These are phyloP conservation scores for Punica granatum DNA, from an alignment of 345 rosid genomes.

Conservation along the genomic window DNA sequence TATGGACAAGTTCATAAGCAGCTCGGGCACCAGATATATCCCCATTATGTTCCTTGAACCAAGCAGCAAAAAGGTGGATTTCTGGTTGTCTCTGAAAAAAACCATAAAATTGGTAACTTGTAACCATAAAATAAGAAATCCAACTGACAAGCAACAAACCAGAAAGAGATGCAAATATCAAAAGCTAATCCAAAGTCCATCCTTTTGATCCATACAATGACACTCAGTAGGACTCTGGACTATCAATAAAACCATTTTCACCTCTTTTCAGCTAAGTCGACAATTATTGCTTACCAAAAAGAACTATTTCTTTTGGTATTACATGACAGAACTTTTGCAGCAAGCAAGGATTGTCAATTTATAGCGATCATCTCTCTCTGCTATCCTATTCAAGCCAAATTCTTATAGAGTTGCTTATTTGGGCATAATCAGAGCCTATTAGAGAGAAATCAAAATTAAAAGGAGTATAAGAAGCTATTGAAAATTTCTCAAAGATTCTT, in stretches of 20 bases:
- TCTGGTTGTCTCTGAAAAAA: conserved; percentile 77
- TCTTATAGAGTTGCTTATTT: background rate
- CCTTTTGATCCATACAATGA: background rate
- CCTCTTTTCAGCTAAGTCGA: background rate
- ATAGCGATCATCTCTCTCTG: background rate
- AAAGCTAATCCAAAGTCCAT: background rate
- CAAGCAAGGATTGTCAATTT: background rate
- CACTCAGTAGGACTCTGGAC: background rate
- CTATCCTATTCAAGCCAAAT: background rate
- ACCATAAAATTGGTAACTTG: background rate
- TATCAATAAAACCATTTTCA: background rate
- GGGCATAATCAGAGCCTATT: background rate
- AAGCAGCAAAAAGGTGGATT: conserved; percentile 87
- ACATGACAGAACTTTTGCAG: background rate
- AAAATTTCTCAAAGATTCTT: no score
- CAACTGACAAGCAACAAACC: background rate
- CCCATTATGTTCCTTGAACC: conserved; percentile 78
- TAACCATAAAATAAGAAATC: background rate
- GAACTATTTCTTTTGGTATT: background rate
- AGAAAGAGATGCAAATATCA: background rate
- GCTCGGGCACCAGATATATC: conserved; percentile 85
- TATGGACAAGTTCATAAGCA: conserved; percentile 73
- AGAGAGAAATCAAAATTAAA: no score
- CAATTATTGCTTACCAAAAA: background rate
- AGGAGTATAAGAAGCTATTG: no score